Conservation (phyloP, 306 rosid species). For the Senna siamea region DNA sequence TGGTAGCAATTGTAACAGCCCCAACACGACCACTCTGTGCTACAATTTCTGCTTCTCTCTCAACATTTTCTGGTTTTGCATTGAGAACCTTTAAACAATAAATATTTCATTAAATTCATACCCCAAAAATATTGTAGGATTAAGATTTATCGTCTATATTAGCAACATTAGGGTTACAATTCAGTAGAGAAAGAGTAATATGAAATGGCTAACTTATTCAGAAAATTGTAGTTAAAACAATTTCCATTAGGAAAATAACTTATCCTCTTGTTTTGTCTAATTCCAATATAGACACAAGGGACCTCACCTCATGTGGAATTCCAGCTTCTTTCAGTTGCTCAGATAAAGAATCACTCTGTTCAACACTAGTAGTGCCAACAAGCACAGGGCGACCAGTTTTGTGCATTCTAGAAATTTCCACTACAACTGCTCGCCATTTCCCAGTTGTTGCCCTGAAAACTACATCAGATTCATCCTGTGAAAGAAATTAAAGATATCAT, state of each 20-base stretch:
- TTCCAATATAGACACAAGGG: conserved; percentile 30
- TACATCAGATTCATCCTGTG: conserved; percentile 96
- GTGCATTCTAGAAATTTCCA: conserved; percentile 96
- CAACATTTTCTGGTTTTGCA: conserved; percentile 99
- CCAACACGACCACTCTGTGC: conserved; percentile 98
- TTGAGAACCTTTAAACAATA: conserved; percentile 76
- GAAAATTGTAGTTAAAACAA: conserved; percentile 11
- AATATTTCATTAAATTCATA: conserved; percentile 30
- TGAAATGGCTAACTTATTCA: no score
- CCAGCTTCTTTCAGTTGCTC: conserved; percentile 85
- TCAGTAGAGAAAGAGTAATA: neutral
- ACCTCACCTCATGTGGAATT: conserved; percentile 83
- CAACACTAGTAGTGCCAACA: conserved; percentile 98
- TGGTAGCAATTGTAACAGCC: conserved; percentile 96
- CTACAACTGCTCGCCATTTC: conserved; percentile 97
- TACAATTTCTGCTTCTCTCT: conserved; percentile 98
- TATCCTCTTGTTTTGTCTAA: conserved; percentile 4
- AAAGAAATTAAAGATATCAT: conserved; percentile 39
- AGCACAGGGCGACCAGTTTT: conserved; percentile 96
- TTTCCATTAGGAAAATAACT: conserved; percentile 30
- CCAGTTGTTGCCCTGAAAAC: conserved; percentile 91
- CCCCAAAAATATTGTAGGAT: neutral
- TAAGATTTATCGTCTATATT: conserved; percentile 25
- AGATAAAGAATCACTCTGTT: conserved; percentile 91
- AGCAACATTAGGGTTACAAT: conserved; percentile 20